phyloP scores from a whole-genome alignment of 2,329 filamentous ascomycete species.

The Epichloe baconii region DNA sequence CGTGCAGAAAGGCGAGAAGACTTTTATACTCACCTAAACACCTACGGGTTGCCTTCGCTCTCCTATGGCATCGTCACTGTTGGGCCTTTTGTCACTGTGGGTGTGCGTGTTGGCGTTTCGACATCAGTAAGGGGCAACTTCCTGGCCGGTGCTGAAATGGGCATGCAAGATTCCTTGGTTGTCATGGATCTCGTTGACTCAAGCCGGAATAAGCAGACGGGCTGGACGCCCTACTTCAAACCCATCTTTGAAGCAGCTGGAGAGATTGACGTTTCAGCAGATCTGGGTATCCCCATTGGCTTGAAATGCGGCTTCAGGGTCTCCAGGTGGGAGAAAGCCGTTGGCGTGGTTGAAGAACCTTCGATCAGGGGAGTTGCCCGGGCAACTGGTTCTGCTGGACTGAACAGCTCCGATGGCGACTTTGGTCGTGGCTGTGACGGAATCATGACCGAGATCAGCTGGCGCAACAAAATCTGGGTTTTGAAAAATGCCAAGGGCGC shows the following conservation, averaged over 20 bases:
- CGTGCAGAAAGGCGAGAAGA: constrained; percentile 10
- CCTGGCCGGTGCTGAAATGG: constrained; percentile 18
- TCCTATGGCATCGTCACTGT: constrained; percentile 15
- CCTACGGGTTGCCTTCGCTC: constrained; percentile 13
- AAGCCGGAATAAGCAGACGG: constrained; percentile 8
- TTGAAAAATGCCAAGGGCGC: constrained; percentile 6
- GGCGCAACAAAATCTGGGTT: constrained; percentile 15
- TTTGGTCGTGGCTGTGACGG: constrained; percentile 15
- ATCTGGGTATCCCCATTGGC: constrained; percentile 16
- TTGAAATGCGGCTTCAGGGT: constrained; percentile 15
- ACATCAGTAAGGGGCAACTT: constrained; percentile 14
- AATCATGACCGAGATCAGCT: constrained; percentile 15
- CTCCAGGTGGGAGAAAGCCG: constrained; percentile 8
- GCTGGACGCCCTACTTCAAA: constrained; percentile 17
- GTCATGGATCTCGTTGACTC: constrained; percentile 14
- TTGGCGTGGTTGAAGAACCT: constrained; percentile 16
- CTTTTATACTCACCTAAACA: constrained; percentile 12
- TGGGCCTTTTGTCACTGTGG: constrained; percentile 14
- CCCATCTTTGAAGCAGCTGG: constrained; percentile 17
- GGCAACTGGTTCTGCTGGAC: constrained; percentile 8
- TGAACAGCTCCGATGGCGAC: constrained; percentile 6
- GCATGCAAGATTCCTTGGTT: constrained; percentile 1
- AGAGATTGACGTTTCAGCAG: constrained; percentile 13
- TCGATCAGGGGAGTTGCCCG: constrained; percentile 14
- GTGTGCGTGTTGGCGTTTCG: constrained; percentile 11